Evolutionary conservation across 2,329 filamentous ascomycete genomes (phyloP).

Genomic region (Xylariales sp.): DNA sequence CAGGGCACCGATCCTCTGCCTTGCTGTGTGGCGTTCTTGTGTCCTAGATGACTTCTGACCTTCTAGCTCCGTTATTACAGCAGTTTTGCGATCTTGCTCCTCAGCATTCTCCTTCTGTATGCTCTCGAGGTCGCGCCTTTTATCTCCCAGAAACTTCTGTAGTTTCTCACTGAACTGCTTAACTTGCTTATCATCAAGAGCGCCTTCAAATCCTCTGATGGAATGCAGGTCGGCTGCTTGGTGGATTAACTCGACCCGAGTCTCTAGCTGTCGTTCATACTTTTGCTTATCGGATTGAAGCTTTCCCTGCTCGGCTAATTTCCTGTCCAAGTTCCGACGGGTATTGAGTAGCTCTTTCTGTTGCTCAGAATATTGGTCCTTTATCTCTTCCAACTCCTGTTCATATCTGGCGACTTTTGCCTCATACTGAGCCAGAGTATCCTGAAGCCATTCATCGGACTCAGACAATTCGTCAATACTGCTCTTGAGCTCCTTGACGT

Average conservation of each 20-base stretch:
- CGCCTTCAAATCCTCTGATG: constrained; percentile 79
- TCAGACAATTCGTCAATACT: constrained; percentile 76
- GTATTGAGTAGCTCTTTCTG: constrained; percentile 40
- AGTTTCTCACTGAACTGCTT: constrained; percentile 74
- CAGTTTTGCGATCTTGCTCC: constrained; percentile 72
- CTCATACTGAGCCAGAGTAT: constrained; percentile 72
- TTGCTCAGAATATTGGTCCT: constrained; percentile 62
- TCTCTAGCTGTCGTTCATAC: constrained; percentile 73
- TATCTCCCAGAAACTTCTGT: constrained; percentile 69
- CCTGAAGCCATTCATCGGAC: constrained; percentile 70
- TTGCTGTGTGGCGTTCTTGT: constrained; percentile 71
- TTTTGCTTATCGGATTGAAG: constrained; percentile 82
- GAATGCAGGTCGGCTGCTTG: constrained; percentile 72
- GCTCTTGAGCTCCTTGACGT: constrained; percentile 63
- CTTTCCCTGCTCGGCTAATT: constrained; percentile 66
- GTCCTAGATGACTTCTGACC: constrained; percentile 67
- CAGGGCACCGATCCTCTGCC: constrained; percentile 67
- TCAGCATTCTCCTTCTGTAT: constrained; percentile 67
- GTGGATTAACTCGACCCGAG: constrained; percentile 69
- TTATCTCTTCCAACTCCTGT: constrained; percentile 59
- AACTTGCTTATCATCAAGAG: constrained; percentile 70
- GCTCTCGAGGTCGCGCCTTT: constrained; percentile 72
- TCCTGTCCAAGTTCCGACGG: constrained; percentile 43
- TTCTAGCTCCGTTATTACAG: constrained; percentile 67
- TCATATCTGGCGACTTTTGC: constrained; percentile 64